Conservation (phyloP, 371 early-diverging fungal genomes). For the Rhizomucor pusillus region DNA sequence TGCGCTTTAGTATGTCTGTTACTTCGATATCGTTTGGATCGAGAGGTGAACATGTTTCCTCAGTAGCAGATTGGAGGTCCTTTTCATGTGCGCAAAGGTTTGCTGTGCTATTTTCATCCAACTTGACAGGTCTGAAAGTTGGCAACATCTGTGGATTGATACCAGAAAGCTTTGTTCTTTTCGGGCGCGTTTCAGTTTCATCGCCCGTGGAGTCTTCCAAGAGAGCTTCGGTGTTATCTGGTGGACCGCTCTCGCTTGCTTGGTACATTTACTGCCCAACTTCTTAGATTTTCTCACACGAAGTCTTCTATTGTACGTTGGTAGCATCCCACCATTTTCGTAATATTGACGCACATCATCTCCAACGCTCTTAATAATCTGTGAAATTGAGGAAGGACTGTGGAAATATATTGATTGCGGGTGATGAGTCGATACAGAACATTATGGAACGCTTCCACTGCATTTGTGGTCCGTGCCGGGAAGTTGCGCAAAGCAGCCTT, state of each 20-base stretch:
- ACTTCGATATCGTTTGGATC: too few species aligned
- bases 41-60: too few species aligned
- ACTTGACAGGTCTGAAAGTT: too few species aligned
- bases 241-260: neutral
- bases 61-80: too few species aligned
- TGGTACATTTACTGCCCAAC: neutral
- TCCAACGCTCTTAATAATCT: neutral
- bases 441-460: conserved; percentile 1
- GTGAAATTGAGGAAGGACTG: neutral
- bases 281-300: neutral
- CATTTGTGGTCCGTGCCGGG: neutral
- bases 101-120: too few species aligned
- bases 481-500: neutral
- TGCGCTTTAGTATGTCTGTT: too few species aligned
- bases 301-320: neutral
- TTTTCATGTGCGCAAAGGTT: too few species aligned
- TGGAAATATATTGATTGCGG: neutral
- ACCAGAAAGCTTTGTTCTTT: neutral
- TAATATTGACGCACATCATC: neutral
- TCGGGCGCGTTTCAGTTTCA: neutral
- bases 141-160: too few species aligned
- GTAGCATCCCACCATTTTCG: neutral
- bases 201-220: neutral
- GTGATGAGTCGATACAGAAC: conserved; percentile 1
- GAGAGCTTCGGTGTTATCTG: neutral